These are phyloP conservation scores for Aphanocladium album DNA, from an alignment of 2,329 filamentous ascomycete genomes.

Conservation along the genomic window DNA sequence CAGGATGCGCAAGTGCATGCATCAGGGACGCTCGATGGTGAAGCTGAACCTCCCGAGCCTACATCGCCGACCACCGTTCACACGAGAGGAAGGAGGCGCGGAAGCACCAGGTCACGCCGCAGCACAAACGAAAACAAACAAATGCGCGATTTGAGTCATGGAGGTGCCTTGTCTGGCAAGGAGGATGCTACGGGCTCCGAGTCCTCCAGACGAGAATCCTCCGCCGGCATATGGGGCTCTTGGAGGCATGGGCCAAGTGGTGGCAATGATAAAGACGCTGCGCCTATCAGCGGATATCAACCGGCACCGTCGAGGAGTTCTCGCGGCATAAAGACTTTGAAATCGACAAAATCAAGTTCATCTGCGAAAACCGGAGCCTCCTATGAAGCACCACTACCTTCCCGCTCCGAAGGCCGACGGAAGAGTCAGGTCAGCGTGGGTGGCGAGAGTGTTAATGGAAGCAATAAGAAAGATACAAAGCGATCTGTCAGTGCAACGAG, in stretches of 20 bases:
- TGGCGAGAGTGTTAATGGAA: conserved; percentile 23
- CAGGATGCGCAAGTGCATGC: conserved; percentile 16
- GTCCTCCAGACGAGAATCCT: conserved; percentile 39
- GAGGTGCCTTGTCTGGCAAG: conserved; percentile 21
- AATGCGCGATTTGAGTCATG: conserved; percentile 15
- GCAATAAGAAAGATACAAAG: conserved; percentile 51
- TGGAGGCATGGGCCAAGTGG: conserved; percentile 58
- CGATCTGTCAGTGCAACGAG: conserved; percentile 41
- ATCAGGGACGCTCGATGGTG: conserved; percentile 18
- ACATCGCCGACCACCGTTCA: conserved; percentile 34
- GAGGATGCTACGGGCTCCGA: conserved; percentile 26
- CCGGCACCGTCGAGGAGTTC: conserved; percentile 55
- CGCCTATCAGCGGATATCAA: conserved; percentile 62
- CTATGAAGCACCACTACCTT: conserved; percentile 45
- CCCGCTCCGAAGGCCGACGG: conserved; percentile 48
- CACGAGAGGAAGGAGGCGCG: conserved; percentile 42
- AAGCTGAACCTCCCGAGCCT: conserved; percentile 22
- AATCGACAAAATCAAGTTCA: conserved; percentile 64
- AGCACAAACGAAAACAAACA: conserved; percentile 11
- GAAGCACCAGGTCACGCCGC: conserved; percentile 28
- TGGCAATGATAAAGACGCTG: conserved; percentile 51
- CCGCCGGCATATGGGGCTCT: conserved; percentile 62
- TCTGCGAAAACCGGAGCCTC: conserved; percentile 45
- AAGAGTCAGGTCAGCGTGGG: conserved; percentile 44
- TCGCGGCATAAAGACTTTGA: conserved; percentile 85